Conservation (phyloP, 169 alveolate species). For the Plasmodium vivax region DNA sequence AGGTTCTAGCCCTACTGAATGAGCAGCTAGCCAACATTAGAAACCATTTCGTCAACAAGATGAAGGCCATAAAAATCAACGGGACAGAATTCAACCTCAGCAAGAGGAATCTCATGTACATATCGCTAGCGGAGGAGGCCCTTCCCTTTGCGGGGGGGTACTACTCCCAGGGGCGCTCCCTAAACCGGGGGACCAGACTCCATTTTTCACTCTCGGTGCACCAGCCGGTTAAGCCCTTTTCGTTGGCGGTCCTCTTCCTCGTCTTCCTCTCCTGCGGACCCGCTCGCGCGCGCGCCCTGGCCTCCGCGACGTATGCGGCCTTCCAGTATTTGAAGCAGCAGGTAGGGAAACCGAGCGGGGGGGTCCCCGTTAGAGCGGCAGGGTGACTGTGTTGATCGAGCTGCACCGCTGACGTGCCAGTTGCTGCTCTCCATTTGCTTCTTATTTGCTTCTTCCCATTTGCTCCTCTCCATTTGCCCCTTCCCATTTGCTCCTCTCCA, state of each 20-base stretch:
- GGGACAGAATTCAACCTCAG: constrained; percentile 26
- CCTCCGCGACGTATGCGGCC: constrained; percentile 5
- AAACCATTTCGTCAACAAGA: constrained; percentile 10
- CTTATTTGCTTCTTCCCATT: too few species aligned
- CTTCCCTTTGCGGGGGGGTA: constrained; percentile 1
- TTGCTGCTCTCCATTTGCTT: not conserved
- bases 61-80: constrained; percentile 19
- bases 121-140: not conserved
- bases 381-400: not conserved
- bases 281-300: not conserved
- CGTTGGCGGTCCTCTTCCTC: not conserved
- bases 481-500: not conserved
- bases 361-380: too few species aligned
- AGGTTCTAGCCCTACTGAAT: constrained; percentile 12
- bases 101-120: constrained; percentile 18
- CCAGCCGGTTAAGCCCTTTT: not conserved
- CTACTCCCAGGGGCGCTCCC: not conserved
- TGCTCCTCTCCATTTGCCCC: not conserved
- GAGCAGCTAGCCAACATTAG: constrained; percentile 25
- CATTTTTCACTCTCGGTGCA: not conserved
- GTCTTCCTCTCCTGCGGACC: constrained; percentile 6
- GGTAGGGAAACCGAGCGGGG: not conserved
- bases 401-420: not conserved
- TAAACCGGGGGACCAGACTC: not conserved
- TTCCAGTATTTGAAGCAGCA: constrained; percentile 29